Conservation (phyloP, 257 asterid genomes). For the Jacaranda mimosifolia region DNA sequence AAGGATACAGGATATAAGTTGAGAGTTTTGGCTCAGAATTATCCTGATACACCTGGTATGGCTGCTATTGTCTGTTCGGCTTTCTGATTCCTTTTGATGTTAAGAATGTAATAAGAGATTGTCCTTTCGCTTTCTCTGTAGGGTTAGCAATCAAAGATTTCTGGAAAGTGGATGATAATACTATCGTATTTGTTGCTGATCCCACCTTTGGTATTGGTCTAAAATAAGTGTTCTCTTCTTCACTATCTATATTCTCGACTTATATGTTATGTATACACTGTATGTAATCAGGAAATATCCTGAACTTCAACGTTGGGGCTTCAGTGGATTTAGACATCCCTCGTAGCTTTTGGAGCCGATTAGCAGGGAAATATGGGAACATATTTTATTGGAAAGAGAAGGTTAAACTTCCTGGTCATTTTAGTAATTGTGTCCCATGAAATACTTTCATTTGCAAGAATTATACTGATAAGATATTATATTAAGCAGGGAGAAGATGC, state of each 20-base stretch:
- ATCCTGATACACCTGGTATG: conserved; percentile 94
- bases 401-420: conserved; percentile 44
- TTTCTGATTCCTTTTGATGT: background rate
- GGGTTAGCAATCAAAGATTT: conserved; percentile 90
- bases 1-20: conserved; percentile 88
- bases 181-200: conserved; percentile 93
- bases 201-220: conserved; percentile 80
- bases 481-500: conserved; percentile 81
- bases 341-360: conserved; percentile 93
- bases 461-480: background rate
- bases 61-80: conserved; percentile 7
- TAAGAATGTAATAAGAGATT: conserved; percentile 11
- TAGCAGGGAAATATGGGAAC: conserved; percentile 94
- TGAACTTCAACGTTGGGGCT: conserved; percentile 92
- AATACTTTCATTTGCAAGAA: background rate
- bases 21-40: conserved; percentile 91
- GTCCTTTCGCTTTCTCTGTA: conserved; percentile 33
- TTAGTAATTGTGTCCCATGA: background rate
- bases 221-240: background rate
- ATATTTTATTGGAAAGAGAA: conserved; percentile 95
- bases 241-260: background rate
- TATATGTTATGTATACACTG: conserved; percentile 6
- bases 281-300: conserved; percentile 73
- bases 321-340: conserved; percentile 89
- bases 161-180: conserved; percentile 92